A percentile compares a stretch with the other conserved stretches of the same genome.
Evolutionary conservation across 2,329 filamentous ascomycete genomes (phyloP).

Genomic region (Aspergillus thermomutatus): DNA sequence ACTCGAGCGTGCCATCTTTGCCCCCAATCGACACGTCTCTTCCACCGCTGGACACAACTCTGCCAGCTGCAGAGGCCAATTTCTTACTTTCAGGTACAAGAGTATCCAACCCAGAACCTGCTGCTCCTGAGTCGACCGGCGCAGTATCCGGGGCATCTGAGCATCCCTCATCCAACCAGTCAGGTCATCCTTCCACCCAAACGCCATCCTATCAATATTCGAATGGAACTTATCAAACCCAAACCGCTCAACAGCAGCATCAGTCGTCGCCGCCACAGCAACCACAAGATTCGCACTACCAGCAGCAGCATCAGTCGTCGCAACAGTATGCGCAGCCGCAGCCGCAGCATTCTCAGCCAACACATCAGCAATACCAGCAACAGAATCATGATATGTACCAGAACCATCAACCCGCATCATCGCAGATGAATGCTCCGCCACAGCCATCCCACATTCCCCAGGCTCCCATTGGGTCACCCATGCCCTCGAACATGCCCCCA

Average conservation of each 20-base stretch:
- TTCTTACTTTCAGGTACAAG: slow-evolving; percentile 16
- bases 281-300: slow-evolving; percentile 30
- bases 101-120: slow-evolving; percentile 7
- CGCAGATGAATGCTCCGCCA: slow-evolving; percentile 20
- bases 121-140: slow-evolving; percentile 2
- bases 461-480: slow-evolving; percentile 50
- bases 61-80: slow-evolving; percentile 17
- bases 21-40: slow-evolving; percentile 24
- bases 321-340: slow-evolving; percentile 25
- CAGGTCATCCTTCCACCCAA: not conserved
- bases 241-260: slow-evolving; percentile 28
- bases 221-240: slow-evolving; percentile 8
- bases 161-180: slow-evolving; percentile 10
- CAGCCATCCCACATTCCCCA: slow-evolving; percentile 36
- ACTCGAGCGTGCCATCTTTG: slow-evolving; percentile 28
- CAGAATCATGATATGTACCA: slow-evolving; percentile 33
- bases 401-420: slow-evolving; percentile 19
- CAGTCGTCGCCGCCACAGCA: slow-evolving; percentile 22
- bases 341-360: slow-evolving; percentile 27
- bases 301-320: slow-evolving; percentile 39
- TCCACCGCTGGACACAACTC: slow-evolving; percentile 27
- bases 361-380: slow-evolving; percentile 27
- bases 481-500: slow-evolving; percentile 46
- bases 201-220: slow-evolving; percentile 14
- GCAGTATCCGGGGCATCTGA: not conserved